Evolutionary conservation across 1,139 yeast genomes (phyloP).

Genomic region (Yamadazyma oceani): DNA sequence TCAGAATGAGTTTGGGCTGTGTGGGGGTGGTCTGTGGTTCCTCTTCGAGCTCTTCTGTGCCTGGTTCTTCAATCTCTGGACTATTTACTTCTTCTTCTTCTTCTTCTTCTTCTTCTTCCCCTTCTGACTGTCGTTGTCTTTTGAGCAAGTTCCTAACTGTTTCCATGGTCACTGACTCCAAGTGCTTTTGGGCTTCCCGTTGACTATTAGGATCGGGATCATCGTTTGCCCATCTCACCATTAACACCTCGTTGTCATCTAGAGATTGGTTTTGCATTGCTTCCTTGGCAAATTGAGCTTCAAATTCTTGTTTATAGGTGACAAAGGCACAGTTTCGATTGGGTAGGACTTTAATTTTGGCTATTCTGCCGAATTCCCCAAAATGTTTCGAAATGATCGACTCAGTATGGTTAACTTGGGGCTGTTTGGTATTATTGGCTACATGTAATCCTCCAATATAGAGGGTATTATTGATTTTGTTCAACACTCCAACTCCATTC

Average conservation of each 20-base stretch:
- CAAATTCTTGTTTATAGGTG: conserved; percentile 62
- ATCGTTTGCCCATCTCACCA: conserved; percentile 85
- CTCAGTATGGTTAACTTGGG: conserved; percentile 23
- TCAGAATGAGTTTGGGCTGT: conserved; percentile 4
- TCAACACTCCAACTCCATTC: conserved; percentile 92
- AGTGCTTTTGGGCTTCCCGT: conserved; percentile 43
- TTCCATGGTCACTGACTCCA: conserved; percentile 36
- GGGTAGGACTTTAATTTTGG: conserved; percentile 59
- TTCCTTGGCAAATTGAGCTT: conserved; percentile 93
- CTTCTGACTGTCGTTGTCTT: conserved; percentile 11
- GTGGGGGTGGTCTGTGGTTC: neutral
- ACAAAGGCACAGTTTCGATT: conserved; percentile 78
- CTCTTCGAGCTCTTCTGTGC: conserved; percentile 4
- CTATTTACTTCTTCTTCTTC: neutral
- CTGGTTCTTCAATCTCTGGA: conserved; percentile 11
- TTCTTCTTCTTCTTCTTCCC: conserved; percentile 12
- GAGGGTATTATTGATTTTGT: conserved; percentile 65
- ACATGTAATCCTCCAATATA: conserved; percentile 69
- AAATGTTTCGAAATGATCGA: conserved; percentile 48
- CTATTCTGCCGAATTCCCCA: conserved; percentile 77
- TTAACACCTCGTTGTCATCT: conserved; percentile 60
- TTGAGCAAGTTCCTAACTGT: conserved; percentile 33
- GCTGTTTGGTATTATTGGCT: conserved; percentile 6
- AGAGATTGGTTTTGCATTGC: conserved; percentile 85
- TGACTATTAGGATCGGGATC: conserved; percentile 79